A percentile compares a stretch with the other conserved stretches of the same genome.
Evolutionary conservation across 164 flowering plant species (phyloP).

Genomic region (Cinnamomum micranthum): DNA sequence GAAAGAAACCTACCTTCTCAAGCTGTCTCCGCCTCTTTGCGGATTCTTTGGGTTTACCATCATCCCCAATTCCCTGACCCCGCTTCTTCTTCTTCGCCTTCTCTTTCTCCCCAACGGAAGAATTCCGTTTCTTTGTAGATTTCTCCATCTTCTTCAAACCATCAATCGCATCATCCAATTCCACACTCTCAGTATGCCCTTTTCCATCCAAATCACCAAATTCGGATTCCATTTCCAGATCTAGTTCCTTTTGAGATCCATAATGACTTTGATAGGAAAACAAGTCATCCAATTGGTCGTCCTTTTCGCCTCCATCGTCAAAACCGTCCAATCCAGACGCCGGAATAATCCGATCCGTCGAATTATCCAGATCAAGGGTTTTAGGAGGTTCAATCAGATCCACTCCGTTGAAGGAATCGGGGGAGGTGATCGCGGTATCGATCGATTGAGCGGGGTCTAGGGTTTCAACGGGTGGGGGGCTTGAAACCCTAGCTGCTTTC

Average conservation of each 20-base stretch:
- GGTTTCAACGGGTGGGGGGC: slow-evolving; percentile 1
- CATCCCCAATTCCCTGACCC: slow-evolving; percentile 15
- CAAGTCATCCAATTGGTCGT: slow-evolving; percentile 10
- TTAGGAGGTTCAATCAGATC: background rate
- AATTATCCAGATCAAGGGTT: background rate
- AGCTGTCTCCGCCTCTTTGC: slow-evolving; percentile 28
- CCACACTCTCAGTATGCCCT: slow-evolving; percentile 9
- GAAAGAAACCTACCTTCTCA: slow-evolving; percentile 38
- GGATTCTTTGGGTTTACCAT: slow-evolving; percentile 19
- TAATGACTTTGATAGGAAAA: slow-evolving; percentile 12
- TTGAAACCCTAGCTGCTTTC: slow-evolving; percentile 23
- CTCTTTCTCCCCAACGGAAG: slow-evolving; percentile 20
- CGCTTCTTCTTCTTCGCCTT: slow-evolving; percentile 25
- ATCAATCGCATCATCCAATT: slow-evolving; percentile 10
- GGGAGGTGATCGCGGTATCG: background rate
- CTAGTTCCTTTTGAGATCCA: slow-evolving; percentile 25
- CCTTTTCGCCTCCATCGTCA: slow-evolving; percentile 11
- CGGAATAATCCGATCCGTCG: slow-evolving; percentile 5
- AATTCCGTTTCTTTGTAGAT: slow-evolving; percentile 14
- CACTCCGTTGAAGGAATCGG: background rate
- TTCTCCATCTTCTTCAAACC: slow-evolving; percentile 7
- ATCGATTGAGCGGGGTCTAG: slow-evolving; percentile 1
- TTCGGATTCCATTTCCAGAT: slow-evolving; percentile 11
- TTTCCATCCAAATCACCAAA: slow-evolving; percentile 15
- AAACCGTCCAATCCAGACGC: slow-evolving; percentile 11